These are phyloP conservation scores for Thielaviopsis cerberus DNA, from an alignment of 2,329 filamentous ascomycete species.

Conservation along the genomic window DNA sequence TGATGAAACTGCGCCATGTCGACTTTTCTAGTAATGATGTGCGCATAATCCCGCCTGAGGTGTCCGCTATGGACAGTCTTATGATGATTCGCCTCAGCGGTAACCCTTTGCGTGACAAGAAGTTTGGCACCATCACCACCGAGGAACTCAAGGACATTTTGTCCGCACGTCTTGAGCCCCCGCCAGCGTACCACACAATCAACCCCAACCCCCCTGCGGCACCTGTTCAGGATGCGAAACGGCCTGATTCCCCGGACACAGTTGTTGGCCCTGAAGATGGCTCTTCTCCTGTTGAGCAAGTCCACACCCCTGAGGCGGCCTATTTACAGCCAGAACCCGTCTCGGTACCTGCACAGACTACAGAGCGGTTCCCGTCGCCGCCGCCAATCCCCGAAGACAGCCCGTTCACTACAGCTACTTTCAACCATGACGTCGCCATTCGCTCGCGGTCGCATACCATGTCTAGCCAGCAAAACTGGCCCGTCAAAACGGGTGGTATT, in stretches of 20 bases:
- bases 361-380: not conserved
- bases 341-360: not conserved
- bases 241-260: slow-evolving; percentile 10
- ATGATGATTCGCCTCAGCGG: slow-evolving; percentile 59
- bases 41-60: slow-evolving; percentile 51
- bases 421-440: slow-evolving; percentile 24
- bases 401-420: not conserved
- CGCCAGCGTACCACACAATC: slow-evolving; percentile 16
- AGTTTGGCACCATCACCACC: slow-evolving; percentile 61
- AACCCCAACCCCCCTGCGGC: not conserved
- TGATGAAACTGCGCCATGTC: slow-evolving; percentile 52
- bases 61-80: slow-evolving; percentile 63
- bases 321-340: not conserved
- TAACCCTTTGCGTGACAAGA: slow-evolving; percentile 82
- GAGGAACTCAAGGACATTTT: slow-evolving; percentile 66
- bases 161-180: slow-evolving; percentile 44
- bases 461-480: slow-evolving; percentile 31
- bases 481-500: slow-evolving; percentile 39
- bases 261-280: slow-evolving; percentile 10
- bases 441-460: slow-evolving; percentile 30
- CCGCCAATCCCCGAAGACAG: not conserved
- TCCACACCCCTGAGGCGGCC: not conserved
- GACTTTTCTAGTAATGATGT: slow-evolving; percentile 81
- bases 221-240: slow-evolving; percentile 1
- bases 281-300: slow-evolving; percentile 4